Conservation (phyloP, 2,329 filamentous ascomycete species). For the Emericellopsis cladophorae region DNA sequence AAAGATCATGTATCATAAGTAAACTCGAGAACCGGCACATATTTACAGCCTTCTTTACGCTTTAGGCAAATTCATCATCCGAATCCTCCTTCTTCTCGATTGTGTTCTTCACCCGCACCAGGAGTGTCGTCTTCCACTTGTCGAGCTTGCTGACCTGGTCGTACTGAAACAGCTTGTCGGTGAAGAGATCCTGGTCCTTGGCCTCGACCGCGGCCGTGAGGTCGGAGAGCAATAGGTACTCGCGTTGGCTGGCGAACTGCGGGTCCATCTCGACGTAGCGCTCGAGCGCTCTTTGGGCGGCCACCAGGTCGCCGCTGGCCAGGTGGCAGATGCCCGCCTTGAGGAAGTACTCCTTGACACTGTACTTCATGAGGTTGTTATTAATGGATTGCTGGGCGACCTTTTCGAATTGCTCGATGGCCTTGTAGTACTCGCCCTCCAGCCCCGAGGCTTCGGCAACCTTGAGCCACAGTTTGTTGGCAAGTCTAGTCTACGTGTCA, state of each 20-base stretch:
- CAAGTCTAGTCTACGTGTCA: constrained; percentile 41
- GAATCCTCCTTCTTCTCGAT: constrained; percentile 48
- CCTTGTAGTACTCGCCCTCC: constrained; percentile 72
- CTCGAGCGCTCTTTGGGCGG: constrained; percentile 66
- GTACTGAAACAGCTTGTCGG: constrained; percentile 77
- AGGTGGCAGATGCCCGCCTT: constrained; percentile 91
- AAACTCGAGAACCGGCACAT: not conserved
- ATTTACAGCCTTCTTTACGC: not conserved
- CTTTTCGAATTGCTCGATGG: constrained; percentile 72
- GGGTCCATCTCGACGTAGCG: constrained; percentile 72
- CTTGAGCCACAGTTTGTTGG: constrained; percentile 90
- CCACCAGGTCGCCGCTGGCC: constrained; percentile 60
- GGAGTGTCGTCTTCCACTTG: constrained; percentile 88
- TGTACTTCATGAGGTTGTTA: constrained; percentile 90
- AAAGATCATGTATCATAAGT: too few relatives aligned
- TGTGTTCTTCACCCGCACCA: constrained; percentile 70
- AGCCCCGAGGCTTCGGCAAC: constrained; percentile 78
- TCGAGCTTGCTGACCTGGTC: constrained; percentile 90
- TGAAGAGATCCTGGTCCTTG: constrained; percentile 70
- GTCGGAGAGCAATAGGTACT: constrained; percentile 71
- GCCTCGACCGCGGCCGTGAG: constrained; percentile 63
- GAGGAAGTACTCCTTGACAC: constrained; percentile 89
- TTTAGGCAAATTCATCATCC: constrained; percentile 1
- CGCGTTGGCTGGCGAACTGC: constrained; percentile 63
- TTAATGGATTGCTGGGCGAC: constrained; percentile 67